A percentile compares a stretch with the other conserved stretches of the same genome.
These are phyloP conservation scores for Ophiostoma populinum DNA, from an alignment of 2,329 filamentous ascomycete genomes.

Conservation along the genomic window DNA sequence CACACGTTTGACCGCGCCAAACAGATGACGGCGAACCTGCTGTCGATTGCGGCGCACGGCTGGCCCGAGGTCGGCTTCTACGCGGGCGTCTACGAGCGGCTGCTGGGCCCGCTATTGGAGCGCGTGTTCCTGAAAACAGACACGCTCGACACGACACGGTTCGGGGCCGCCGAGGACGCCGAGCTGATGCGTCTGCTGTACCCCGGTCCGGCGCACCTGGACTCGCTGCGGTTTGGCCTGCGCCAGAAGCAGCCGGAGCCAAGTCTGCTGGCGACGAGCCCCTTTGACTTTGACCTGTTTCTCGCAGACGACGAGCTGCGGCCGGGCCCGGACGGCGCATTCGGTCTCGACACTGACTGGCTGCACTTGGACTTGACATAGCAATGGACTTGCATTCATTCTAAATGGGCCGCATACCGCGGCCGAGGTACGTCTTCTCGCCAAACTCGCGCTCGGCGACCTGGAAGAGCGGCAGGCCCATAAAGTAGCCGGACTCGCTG, in stretches of 20 bases:
- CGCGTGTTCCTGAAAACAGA: conserved; percentile 12
- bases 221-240: conserved; percentile 6
- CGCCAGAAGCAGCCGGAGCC: conserved; percentile 5
- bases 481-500: conserved; percentile 9
- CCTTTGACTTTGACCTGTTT: conserved; percentile 9
- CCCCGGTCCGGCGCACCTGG: conserved; percentile 9
- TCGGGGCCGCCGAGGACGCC: conserved; percentile 9
- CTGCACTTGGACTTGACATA: too few species aligned
- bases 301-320: conserved; percentile 8
- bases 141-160: neutral
- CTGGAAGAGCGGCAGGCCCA: conserved; percentile 14
- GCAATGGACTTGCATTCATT: conserved; percentile 20
- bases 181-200: conserved; percentile 11
- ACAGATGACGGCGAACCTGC: conserved; percentile 17
- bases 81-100: conserved; percentile 11
- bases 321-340: too few species aligned
- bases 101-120: conserved; percentile 17
- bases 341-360: too few species aligned
- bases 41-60: conserved; percentile 16
- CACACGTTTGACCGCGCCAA: conserved; percentile 18
- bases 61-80: conserved; percentile 18
- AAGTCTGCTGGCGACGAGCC: conserved; percentile 3
- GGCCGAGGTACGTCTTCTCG: conserved; percentile 12
- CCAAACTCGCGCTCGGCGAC: conserved; percentile 13
- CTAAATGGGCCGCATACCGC: conserved; percentile 9